Conservation (phyloP, 2,329 filamentous ascomycete genomes). For the Fusarium sp. region DNA sequence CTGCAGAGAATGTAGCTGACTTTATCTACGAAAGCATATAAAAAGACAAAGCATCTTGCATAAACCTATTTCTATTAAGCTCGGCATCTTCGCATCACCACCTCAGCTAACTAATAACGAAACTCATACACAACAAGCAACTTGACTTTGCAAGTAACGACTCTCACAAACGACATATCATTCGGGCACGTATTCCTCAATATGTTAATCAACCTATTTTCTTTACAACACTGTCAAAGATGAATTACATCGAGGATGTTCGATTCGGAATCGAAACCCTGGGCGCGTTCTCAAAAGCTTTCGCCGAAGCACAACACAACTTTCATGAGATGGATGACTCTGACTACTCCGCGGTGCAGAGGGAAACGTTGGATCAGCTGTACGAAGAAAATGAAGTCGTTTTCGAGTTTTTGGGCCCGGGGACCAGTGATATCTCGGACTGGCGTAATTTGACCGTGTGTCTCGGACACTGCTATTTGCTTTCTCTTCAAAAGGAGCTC, state of each 20-base stretch:
- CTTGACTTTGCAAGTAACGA: background rate
- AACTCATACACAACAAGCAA: background rate
- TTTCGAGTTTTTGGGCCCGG: accelerated
- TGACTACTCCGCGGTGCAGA: background rate
- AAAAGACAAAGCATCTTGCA: background rate
- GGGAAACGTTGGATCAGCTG: accelerated
- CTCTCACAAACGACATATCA: background rate
- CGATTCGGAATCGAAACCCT: background rate
- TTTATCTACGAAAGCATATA: background rate
- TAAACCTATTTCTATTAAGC: background rate
- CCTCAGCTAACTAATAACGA: background rate
- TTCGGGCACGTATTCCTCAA: background rate
- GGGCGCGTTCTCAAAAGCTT: accelerated
- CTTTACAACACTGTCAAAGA: background rate
- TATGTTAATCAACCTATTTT: background rate
- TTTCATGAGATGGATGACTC: accelerated
- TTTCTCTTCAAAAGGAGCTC: accelerated
- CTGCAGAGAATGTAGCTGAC: background rate
- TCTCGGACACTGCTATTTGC: background rate
- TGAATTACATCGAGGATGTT: background rate
- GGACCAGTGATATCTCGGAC: accelerated
- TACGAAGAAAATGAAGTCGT: accelerated
- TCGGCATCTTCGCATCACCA: background rate
- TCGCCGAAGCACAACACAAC: background rate
- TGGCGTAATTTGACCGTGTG: background rate